phyloP scores from a whole-genome alignment of 2,329 filamentous ascomycete species.

The Clonostachys byssicola region DNA sequence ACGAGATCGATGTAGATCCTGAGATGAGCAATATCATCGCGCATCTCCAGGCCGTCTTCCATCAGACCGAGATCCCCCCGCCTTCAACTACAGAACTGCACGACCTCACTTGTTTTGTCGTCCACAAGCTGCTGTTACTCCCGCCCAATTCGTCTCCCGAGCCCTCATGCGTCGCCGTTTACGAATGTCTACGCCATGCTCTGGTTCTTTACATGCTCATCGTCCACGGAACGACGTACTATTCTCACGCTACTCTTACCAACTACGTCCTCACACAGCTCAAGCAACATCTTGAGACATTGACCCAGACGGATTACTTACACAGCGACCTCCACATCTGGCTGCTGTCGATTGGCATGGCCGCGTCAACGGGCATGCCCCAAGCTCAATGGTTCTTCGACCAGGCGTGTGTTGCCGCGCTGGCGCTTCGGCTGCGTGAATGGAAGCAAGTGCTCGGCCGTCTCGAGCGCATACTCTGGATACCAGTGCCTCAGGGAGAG shows the following conservation, averaged over 20 bases:
- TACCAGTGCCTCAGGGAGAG: slow-evolving; percentile 11
- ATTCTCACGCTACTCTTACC: slow-evolving; percentile 39
- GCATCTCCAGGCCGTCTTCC: slow-evolving; percentile 39
- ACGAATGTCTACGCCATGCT: slow-evolving; percentile 41
- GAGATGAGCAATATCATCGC: slow-evolving; percentile 27
- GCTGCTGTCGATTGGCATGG: slow-evolving; percentile 34
- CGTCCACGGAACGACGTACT: slow-evolving; percentile 51
- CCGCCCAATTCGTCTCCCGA: slow-evolving; percentile 4
- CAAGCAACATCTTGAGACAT: slow-evolving; percentile 16
- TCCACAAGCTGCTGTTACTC: slow-evolving; percentile 40
- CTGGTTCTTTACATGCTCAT: slow-evolving; percentile 47
- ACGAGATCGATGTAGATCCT: slow-evolving; percentile 18
- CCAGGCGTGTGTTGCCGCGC: slow-evolving; percentile 7
- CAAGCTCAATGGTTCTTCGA: slow-evolving; percentile 20
- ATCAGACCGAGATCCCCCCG: slow-evolving; percentile 14
- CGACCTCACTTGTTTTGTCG: slow-evolving; percentile 49
- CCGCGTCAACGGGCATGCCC: slow-evolving; percentile 18
- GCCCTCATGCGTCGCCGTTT: slow-evolving; percentile 11
- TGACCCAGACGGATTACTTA: slow-evolving; percentile 2
- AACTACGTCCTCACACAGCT: slow-evolving; percentile 25
- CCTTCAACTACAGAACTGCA: slow-evolving; percentile 40
- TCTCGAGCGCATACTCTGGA: slow-evolving; percentile 20
- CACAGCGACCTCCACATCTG: slow-evolving; percentile 28
- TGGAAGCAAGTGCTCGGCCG: slow-evolving; percentile 6
- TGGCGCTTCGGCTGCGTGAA: background rate